These are phyloP conservation scores for Helicocarpus griseus DNA, from an alignment of 2,329 filamentous ascomycete species.

Conservation along the genomic window DNA sequence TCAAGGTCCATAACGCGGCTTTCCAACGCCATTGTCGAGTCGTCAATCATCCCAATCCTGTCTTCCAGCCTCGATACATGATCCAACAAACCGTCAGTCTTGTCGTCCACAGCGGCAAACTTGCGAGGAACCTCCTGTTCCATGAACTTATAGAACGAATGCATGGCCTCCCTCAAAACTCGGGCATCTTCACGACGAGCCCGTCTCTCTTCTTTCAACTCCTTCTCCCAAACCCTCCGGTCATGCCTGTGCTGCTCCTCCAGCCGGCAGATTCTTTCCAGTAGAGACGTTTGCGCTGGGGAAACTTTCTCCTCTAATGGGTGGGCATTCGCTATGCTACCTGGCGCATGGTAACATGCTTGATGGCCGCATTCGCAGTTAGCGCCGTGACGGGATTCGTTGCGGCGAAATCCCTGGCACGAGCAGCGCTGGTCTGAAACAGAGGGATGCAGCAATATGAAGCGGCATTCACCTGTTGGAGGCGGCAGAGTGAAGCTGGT, in stretches of 20 bases:
- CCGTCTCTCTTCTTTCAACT: conserved; percentile 16
- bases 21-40: conserved; percentile 17
- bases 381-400: conserved; percentile 27
- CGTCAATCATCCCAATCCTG: conserved; percentile 18
- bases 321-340: neutral
- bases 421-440: conserved; percentile 28
- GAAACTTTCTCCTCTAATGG: conserved; percentile 5
- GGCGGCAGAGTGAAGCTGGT: neutral
- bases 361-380: conserved; percentile 39
- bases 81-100: conserved; percentile 18
- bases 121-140: conserved; percentile 20
- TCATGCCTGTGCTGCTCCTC: conserved; percentile 19
- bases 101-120: conserved; percentile 20
- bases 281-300: conserved; percentile 9
- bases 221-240: conserved; percentile 14
- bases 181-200: conserved; percentile 20
- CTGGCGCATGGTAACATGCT: conserved; percentile 33
- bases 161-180: conserved; percentile 20
- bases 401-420: conserved; percentile 34
- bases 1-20: conserved; percentile 17
- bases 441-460: conserved; percentile 18
- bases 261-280: conserved; percentile 17
- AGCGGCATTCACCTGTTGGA: conserved; percentile 23
- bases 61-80: conserved; percentile 18
- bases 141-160: conserved; percentile 18